These are phyloP conservation scores for Epichloe hybrida DNA, from an alignment of 2,329 filamentous ascomycete species.

Conservation along the genomic window DNA sequence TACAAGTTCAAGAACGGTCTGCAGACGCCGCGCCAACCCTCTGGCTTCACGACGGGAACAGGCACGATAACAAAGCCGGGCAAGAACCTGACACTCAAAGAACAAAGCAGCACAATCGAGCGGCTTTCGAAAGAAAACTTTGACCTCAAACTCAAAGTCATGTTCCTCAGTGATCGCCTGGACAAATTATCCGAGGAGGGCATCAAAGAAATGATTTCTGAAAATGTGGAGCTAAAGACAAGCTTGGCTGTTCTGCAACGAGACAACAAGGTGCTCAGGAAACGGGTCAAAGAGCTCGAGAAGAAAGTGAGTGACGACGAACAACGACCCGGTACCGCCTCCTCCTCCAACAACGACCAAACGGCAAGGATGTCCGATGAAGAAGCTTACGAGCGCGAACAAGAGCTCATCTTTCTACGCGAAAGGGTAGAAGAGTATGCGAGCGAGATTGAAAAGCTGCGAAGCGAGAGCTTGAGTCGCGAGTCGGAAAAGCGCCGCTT, in stretches of 20 bases:
- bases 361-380: constrained; percentile 43
- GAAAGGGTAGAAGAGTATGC: constrained; percentile 79
- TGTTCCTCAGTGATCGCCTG: constrained; percentile 87
- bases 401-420: constrained; percentile 72
- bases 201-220: constrained; percentile 94
- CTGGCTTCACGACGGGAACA: constrained; percentile 24
- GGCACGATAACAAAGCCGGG: constrained; percentile 41
- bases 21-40: constrained; percentile 41
- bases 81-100: constrained; percentile 76
- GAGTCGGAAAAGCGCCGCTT: constrained; percentile 80
- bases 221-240: constrained; percentile 91
- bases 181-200: constrained; percentile 92
- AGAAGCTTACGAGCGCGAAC: constrained; percentile 57
- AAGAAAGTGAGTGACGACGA: constrained; percentile 59
- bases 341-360: constrained; percentile 46
- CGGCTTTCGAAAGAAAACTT: constrained; percentile 96
- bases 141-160: constrained; percentile 91
- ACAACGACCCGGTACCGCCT: constrained; percentile 47
- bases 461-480: constrained; percentile 61
- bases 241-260: constrained; percentile 79
- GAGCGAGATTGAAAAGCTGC: constrained; percentile 68
- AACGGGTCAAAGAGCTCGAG: constrained; percentile 75
- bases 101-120: constrained; percentile 96
- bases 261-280: constrained; percentile 73
- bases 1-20: constrained; percentile 65